Evolutionary conservation across 805 yeast genomes (phyloP).

Genomic region (Tetrapisispora iriomotensis): DNA sequence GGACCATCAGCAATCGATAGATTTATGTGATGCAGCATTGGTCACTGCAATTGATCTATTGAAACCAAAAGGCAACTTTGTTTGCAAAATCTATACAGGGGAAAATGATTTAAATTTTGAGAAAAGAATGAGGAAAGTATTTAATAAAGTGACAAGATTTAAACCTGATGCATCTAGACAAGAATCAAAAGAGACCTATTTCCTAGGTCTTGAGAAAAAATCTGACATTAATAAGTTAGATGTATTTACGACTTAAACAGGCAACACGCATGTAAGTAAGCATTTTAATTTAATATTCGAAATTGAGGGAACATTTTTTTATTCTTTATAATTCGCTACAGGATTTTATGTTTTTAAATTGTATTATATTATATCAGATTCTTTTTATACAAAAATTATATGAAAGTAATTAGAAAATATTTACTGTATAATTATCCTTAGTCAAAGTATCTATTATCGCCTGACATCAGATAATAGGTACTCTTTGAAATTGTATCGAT

Average conservation of each 20-base stretch:
- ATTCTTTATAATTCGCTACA: too few relatives aligned
- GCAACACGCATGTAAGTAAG: not conserved
- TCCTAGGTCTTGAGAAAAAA: constrained; percentile 53
- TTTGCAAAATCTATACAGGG: constrained; percentile 82
- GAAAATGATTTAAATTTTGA: constrained; percentile 63
- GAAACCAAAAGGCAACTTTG: constrained; percentile 58
- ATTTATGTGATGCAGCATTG: constrained; percentile 85
- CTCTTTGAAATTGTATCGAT: not conserved
- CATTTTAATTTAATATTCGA: too few relatives aligned
- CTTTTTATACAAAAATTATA: constrained; percentile 1
- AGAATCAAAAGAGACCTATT: constrained; percentile 76
- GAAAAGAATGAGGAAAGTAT: constrained; percentile 44
- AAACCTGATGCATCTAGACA: constrained; percentile 77
- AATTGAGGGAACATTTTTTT: too few relatives aligned
- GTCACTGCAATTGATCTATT: constrained; percentile 64
- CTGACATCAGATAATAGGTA: not conserved
- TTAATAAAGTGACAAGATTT: constrained; percentile 51
- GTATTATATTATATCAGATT: constrained; percentile 1
- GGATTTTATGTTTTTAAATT: constrained; percentile 1
- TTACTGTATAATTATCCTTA: constrained; percentile 1
- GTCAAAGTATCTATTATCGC: not conserved
- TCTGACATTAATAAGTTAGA: constrained; percentile 33
- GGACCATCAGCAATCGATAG: constrained; percentile 78
- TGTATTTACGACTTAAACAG: constrained; percentile 29
- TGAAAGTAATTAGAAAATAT: constrained; percentile 1